These are phyloP conservation scores for Cytospora mali DNA, from an alignment of 2,329 filamentous ascomycete species.

Conservation along the genomic window DNA sequence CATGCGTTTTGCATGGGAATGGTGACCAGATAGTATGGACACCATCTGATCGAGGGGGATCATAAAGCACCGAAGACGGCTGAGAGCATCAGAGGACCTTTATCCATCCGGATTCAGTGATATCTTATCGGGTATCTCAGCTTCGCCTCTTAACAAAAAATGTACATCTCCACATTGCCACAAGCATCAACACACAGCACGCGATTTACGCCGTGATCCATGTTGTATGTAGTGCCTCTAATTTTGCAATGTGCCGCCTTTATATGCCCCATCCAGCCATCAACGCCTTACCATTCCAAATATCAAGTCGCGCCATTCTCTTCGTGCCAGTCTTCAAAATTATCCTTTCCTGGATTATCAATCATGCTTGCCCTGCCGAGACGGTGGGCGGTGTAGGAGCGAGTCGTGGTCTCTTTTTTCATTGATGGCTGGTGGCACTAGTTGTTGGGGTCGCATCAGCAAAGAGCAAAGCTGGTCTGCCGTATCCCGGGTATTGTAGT, in stretches of 20 bases:
- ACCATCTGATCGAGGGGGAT: not conserved
- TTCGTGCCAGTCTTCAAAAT: not conserved
- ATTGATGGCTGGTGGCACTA: conserved; percentile 10
- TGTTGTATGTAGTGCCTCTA: not conserved
- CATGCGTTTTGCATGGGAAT: not conserved
- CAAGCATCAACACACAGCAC: conserved; percentile 5
- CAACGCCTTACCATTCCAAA: conserved; percentile 2
- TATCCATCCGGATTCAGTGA: not conserved
- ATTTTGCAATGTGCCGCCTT: not conserved
- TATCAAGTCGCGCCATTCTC: not conserved
- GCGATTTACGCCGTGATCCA: not conserved
- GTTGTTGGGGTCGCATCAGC: conserved; percentile 16
- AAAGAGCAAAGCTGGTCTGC: conserved; percentile 9
- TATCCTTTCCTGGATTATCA: not conserved
- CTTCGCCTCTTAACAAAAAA: not conserved
- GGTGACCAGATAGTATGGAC: not conserved
- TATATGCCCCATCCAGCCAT: not conserved
- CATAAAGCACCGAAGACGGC: not conserved
- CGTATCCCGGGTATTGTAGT: not conserved
- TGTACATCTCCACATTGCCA: conserved; percentile 13
- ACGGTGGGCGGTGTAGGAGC: conserved; percentile 11
- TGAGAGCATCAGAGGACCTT: not conserved
- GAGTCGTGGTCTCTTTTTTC: conserved; percentile 24
- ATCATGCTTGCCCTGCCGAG: conserved; percentile 24
- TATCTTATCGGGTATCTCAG: not conserved